These are phyloP conservation scores for Metarhizium humberi DNA, from an alignment of 2,329 filamentous ascomycete genomes.

Conservation along the genomic window DNA sequence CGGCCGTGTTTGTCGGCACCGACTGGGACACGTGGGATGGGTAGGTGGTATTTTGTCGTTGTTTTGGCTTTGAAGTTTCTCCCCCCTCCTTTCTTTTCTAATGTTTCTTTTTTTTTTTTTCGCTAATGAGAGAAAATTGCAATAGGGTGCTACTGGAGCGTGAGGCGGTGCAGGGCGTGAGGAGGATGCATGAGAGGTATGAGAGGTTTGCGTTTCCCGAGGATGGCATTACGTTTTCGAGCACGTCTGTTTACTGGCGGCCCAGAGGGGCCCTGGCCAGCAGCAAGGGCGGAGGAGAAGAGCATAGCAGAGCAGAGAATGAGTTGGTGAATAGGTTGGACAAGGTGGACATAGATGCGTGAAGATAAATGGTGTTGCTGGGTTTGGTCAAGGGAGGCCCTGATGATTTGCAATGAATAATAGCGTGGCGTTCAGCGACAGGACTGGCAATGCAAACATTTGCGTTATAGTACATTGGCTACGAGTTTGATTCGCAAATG, in stretches of 20 bases:
- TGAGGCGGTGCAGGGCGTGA: conserved; percentile 5
- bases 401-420: no score
- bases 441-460: no score
- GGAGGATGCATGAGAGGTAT: conserved; percentile 10
- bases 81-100: no score
- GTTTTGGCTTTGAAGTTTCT: background rate
- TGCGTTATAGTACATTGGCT: no score
- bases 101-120: background rate
- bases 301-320: background rate
- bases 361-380: background rate
- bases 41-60: conserved; percentile 22
- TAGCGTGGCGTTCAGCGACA: background rate
- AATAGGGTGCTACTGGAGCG: conserved; percentile 1
- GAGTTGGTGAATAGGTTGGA: background rate
- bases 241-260: conserved; percentile 14
- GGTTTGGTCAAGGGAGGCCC: no score
- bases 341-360: background rate
- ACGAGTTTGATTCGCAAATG: no score
- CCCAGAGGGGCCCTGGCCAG: background rate
- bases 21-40: conserved; percentile 40
- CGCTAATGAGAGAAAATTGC: background rate
- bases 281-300: background rate
- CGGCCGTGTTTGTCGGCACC: conserved; percentile 50
- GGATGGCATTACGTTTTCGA: conserved; percentile 11
- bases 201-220: conserved; percentile 10